Base-by-base conservation (phyloP, 1,139 yeast species). In the Hyphopichia burtonii region DNA sequence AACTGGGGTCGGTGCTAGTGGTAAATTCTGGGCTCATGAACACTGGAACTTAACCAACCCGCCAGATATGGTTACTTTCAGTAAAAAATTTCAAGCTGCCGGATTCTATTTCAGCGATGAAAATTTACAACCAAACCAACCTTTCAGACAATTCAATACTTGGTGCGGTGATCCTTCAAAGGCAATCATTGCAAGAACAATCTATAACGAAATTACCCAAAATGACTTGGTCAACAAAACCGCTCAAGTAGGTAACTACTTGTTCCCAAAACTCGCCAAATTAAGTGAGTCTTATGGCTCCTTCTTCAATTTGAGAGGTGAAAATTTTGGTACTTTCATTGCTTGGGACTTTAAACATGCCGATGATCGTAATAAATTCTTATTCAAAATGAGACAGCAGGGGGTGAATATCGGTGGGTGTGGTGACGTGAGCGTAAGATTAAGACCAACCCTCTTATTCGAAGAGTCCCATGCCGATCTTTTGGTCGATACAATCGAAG, bases 121-220 rank as follows among this genome's bases (percentile, higher is more conserved):
- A 28, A 70, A 73, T 41, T 76, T 82, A 52, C 74, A 79, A 54
- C 87, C 87, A 48, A 76, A 74, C 51, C 71, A 70, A 51, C 79
- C 90, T 10, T 83, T 79, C 66, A 78, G 90, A 67, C 90, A 83
- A 61, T 84, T 84, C 71, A 84, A 84, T 75, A 84, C 91, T 48
- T 84, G 91, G 91, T 83, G 89, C 66, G 91, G 90, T 55, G 90
- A 84, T 59, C 88, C 90, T 58, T 80, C 85, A 30, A 78, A 78
- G 64, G 81, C 82, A 63, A 66, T 81, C 42, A 65, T 82, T 49
- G 86, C 87, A 36, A 80, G 78, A 53, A 73, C 85, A 44, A 83
- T 84, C 51, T 79, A 77, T 49, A 69, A 80, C 54, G 86, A 83
- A 57, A 71, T 83, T 43, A 56, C 60, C 16, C 72, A 74, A 51